Evolutionary conservation across 352 stramenopile species (phyloP), one percentile per base, ranked within the genome.

Genomic region (Phytophthora pistaciae): DNA sequence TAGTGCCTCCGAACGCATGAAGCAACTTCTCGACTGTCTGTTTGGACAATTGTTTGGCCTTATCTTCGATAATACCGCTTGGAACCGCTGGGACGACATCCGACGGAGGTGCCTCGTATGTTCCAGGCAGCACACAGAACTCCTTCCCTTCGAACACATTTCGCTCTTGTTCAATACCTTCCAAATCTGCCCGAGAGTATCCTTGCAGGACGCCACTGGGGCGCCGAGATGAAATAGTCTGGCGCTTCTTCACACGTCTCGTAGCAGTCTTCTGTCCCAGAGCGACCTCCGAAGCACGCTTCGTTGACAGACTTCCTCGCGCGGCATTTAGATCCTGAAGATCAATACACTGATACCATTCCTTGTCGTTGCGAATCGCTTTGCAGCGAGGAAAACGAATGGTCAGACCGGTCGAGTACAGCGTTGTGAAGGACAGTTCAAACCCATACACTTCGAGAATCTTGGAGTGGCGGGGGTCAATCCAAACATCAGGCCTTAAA

Each of bases 381-480:
- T 96, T 94, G 63, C 84, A 91, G 3, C 90, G 85, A 21, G 90
- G 88, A 50, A 95, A 96, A 8, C 90, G 88, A 31, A 96, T 78
- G 1, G 90, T 96, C 29, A 96, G 68, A 1, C 87, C 87, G 14
- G 90, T 94, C 44, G 94, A 82, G 63, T 95, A 96, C 16, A 94
- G 64, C 21, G 83, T 91, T 33, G 90, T 86, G 64, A 89, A 94
- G 46, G 90, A 93, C 31, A 96, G 66, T 64, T 96, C 90, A 67
- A 96, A 96, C 10, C 90, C 90, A 44, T 94, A 96, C 7, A 96
- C 82, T 73, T 96, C 88, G 14, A 96, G 74, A 38, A 94, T 85
- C 57, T 94, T 94, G 4, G 90, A 96, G 56, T 91, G 78, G 18
- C 88, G 83, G 49, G 88, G 90, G 9, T 92, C 85, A 56, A 96